Percentiles rank a stretch among this genome's conserved stretches.
These are phyloP conservation scores for Conticribra guillardii DNA, from an alignment of 108 stramenopile genomes.

Conservation along the genomic window DNA sequence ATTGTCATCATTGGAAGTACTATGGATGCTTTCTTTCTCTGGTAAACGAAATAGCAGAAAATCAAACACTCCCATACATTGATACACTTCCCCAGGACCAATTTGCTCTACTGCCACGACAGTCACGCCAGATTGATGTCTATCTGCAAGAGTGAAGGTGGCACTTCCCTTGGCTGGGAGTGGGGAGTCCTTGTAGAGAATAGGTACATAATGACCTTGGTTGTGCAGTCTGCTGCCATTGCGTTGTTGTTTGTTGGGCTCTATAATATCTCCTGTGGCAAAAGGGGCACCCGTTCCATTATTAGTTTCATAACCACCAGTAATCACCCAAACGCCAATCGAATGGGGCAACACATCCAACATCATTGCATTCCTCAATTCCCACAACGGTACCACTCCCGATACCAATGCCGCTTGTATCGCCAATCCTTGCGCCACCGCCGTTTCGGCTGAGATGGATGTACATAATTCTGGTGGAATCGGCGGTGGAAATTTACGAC, in stretches of 20 bases:
- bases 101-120: slow-evolving; percentile 75
- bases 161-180: slow-evolving; percentile 71
- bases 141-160: slow-evolving; percentile 63
- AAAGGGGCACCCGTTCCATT: slow-evolving; percentile 20
- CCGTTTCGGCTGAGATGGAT: slow-evolving; percentile 73
- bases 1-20: slow-evolving; percentile 32
- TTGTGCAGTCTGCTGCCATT: neutral
- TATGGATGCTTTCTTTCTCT: slow-evolving; percentile 24
- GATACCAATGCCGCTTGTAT: slow-evolving; percentile 81
- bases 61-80: slow-evolving; percentile 68
- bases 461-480: slow-evolving; percentile 62
- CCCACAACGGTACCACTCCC: slow-evolving; percentile 60
- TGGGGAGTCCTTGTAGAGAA: slow-evolving; percentile 62
- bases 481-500: slow-evolving; percentile 60
- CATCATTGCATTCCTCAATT: slow-evolving; percentile 80
- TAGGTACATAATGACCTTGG: slow-evolving; percentile 53
- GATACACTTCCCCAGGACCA: slow-evolving; percentile 44
- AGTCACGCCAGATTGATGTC: slow-evolving; percentile 70
- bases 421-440: slow-evolving; percentile 82
- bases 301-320: neutral
- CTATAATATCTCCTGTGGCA: slow-evolving; percentile 38
- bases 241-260: neutral
- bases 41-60: slow-evolving; percentile 70
- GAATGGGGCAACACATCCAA: slow-evolving; percentile 83
- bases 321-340: slow-evolving; percentile 68